These are phyloP conservation scores for Lactarius tabidus DNA, from an alignment of 768 basidiomycete genomes.

Conservation along the genomic window DNA sequence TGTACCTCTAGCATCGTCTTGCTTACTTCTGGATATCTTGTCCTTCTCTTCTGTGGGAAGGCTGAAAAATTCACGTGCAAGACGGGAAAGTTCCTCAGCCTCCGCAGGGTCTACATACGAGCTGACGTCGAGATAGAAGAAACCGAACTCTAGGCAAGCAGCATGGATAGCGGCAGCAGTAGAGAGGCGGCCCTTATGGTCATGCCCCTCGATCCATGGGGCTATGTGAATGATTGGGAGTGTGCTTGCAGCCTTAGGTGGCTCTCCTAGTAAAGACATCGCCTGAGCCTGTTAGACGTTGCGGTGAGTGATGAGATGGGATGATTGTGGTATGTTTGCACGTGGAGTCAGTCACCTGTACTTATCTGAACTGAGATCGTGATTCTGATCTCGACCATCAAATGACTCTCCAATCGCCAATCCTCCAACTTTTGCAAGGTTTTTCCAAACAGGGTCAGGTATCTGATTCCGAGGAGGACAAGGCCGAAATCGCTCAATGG, in stretches of 20 bases:
- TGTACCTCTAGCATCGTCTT: slow-evolving; percentile 76
- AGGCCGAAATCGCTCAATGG: slow-evolving; percentile 63
- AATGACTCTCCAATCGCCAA: slow-evolving; percentile 29
- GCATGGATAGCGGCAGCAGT: slow-evolving; percentile 56
- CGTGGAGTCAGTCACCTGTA: slow-evolving; percentile 2
- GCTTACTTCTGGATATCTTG: slow-evolving; percentile 55
- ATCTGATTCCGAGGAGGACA: slow-evolving; percentile 59
- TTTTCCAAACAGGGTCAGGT: slow-evolving; percentile 42
- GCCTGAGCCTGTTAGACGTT: neutral
- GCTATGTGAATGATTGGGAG: slow-evolving; percentile 74
- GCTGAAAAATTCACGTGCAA: slow-evolving; percentile 71
- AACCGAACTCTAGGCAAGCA: slow-evolving; percentile 77
- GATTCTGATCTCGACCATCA: slow-evolving; percentile 25
- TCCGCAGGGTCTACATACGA: slow-evolving; percentile 53
- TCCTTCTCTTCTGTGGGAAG: slow-evolving; percentile 61
- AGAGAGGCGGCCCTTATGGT: slow-evolving; percentile 39
- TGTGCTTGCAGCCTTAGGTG: slow-evolving; percentile 11
- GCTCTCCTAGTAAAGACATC: neutral
- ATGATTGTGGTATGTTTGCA: neutral
- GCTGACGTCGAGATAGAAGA: slow-evolving; percentile 82
- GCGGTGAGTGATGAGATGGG: neutral
- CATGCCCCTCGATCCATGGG: slow-evolving; percentile 50
- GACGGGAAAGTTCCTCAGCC: slow-evolving; percentile 56
- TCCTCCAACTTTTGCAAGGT: slow-evolving; percentile 48
- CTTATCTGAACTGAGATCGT: neutral